Base-by-base conservation (phyloP, 257 asterid species). In the Paraleonurus japonicus region DNA sequence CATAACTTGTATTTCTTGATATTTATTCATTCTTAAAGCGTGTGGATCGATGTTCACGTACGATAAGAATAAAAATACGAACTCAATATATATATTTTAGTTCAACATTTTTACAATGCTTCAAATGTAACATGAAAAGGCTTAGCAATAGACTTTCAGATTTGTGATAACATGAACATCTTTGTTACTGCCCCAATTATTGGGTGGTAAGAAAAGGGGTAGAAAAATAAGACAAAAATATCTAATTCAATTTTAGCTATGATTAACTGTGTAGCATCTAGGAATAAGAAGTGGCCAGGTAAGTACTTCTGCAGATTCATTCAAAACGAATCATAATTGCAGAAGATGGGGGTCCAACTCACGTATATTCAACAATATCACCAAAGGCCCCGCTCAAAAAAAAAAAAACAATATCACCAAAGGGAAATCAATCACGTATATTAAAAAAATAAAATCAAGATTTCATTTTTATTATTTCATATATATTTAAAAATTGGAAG, bases 401-500 rank as follows among this genome's bases (percentile, higher is more conserved):
- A n/a, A n/a, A n/a, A n/a, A n/a, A n/a, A n/a, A n/a, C n/a, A n/a
- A n/a, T n/a, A n/a, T n/a, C n/a, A n/a, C n/a, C 3, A 53, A 19
- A 51, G 27, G 22, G 30, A 64, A 60, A 74, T 71, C 61, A 79
- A 65, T 79, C 58, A 66, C 61, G 10, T 62, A 65, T 6, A 60
- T 10, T 51, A 57, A 65, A 79, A 59, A 50, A 57, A 58, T 74
- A 58, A 58, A 70, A 57, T 59, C 4, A 43, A 66, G 41, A 80
- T 53, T 67, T 61, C 20, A 55, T 65, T 30, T 53, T 61, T 19
- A 51, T 71, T 50, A 26, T 32, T 53, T 61, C 7, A 41, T 57
- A 65, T 43, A 30, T 1, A 30, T 32, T 4, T 9, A 5, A 23
- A 12, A 17, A 54, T 32, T 72, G 73, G 48, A 72, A 22, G 20